Base-by-base conservation (phyloP, 805 yeast genomes). In the Lipomyces anomalus region DNA sequence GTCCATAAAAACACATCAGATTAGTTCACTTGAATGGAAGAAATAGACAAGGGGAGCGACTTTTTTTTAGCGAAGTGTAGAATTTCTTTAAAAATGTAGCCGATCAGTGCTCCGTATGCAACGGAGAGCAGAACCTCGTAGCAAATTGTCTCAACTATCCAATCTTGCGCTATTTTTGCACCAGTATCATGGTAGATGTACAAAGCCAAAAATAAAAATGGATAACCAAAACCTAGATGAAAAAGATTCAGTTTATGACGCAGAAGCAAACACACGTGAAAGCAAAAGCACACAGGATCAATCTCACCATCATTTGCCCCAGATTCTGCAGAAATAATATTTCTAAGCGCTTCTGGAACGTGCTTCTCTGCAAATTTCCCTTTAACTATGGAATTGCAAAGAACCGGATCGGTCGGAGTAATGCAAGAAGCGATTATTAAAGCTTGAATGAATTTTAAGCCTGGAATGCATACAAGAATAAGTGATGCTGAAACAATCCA, bases 391-490 rank as follows among this genome's bases (percentile, higher is more conserved):
- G 85, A 84, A 35, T 82, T 82, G 3, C 84, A 80, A 58, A 81
- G 68, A 36, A 82, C 83, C 2, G 88, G 89, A 61, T 82, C 89
- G 0, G 89, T 82, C 5, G 88, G 87, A 0, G 89, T 82, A 42
- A 81, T 75, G 61, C 88, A 81, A 2, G 84, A 84, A 7, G 79
- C 72, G 1, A 82, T 78, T 42, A 81, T 66, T 26, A 82, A 70
- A 4, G 78, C 76, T 40, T 79, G 75, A 18, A 47, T 47, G 20
- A 21, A 80, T 28, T 66, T 63, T 46, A 80, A 66, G 23, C 73
- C 73, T 0, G 85, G 85, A 26, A 81, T 73, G 39, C 80, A 66
- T 5, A 69, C 64, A 78, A 81, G 82, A 26, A 80, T 70, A 52
- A 82, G 78, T 4, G 78, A 62, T 0, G 84, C 84, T 22, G 79